A percentile compares a stretch with the other conserved stretches of the same genome.
phyloP scores from a whole-genome alignment of 192 early-diverging fungal species.

The Umbelopsis sp. region DNA sequence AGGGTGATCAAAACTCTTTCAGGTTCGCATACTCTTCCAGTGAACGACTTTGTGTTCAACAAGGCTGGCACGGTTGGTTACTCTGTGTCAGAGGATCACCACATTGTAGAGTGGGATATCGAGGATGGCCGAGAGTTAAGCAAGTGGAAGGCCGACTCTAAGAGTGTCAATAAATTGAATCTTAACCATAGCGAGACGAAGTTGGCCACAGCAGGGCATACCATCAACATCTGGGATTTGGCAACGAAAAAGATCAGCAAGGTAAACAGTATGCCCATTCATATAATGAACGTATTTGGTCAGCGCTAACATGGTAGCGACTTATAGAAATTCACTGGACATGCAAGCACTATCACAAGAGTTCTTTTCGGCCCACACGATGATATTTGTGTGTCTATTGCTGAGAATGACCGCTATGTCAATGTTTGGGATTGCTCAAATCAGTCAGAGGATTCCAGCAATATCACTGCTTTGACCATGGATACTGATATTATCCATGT shows the following conservation, averaged over 20 bases:
- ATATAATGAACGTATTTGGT: not conserved
- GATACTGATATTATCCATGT: conserved; percentile 52
- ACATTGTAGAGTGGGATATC: conserved; percentile 59
- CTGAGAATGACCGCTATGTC: conserved; percentile 56
- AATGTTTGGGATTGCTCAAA: conserved; percentile 57
- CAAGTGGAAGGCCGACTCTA: conserved; percentile 56
- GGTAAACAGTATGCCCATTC: conserved; percentile 15
- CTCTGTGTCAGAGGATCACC: conserved; percentile 51
- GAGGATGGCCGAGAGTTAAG: conserved; percentile 47
- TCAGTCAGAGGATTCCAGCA: conserved; percentile 42
- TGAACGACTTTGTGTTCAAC: conserved; percentile 54
- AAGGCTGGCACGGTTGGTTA: conserved; percentile 49
- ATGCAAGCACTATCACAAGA: conserved; percentile 51
- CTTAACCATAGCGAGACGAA: conserved; percentile 55
- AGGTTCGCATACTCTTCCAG: conserved; percentile 49
- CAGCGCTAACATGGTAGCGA: not conserved
- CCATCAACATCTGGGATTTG: conserved; percentile 58
- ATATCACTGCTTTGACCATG: conserved; percentile 47
- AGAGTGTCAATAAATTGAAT: conserved; percentile 48
- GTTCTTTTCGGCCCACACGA: conserved; percentile 48
- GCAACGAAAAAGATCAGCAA: conserved; percentile 45
- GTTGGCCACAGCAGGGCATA: conserved; percentile 55
- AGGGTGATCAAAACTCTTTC: conserved; percentile 42
- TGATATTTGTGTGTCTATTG: conserved; percentile 48
- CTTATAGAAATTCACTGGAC: conserved; percentile 52